Evolutionary conservation across 139 green algal genomes (phyloP), one percentile per base, ranked within the genome.

Genomic region (Tetraselmis chui): DNA sequence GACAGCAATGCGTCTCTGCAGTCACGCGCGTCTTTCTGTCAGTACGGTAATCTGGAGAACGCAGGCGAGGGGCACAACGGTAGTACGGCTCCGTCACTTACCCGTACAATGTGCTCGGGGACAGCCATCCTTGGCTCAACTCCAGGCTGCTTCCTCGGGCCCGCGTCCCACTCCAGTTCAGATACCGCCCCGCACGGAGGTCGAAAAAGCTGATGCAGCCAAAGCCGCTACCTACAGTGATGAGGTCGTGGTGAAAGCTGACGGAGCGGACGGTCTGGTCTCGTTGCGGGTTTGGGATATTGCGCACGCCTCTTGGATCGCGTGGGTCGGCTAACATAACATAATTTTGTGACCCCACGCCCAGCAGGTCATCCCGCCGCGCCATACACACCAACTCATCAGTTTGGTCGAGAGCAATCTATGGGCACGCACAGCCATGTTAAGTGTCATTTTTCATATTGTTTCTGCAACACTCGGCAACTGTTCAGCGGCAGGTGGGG

Each of bases 331-430:
- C 25, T 29, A 93, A 74, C 0, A 28, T 84, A 0, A 94, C 83
- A 75, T 90, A 84, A 75, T 80, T 86, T 28, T 85, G 45, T 18
- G 79, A 86, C 23, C 90, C 91, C 26, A 91, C 81, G 22, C 86
- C 88, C 59, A 91, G 26, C 78, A 92, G 74, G 74, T 84, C 67
- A 2, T 45, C 28, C 1, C 80, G 67, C 58, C 85, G 84, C 1
- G 84, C 90, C 85, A 94, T 79, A 81, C 85, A 92, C 27, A 91
- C 89, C 18, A 90, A 22, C 78, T 94, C 91, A 74, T 87, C 83
- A 2, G 27, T 32, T 1, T 84, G 29, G 0, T 30, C 1, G 32
- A 92, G 74, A 45, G 82, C n/a, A 1, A 90, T 28, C 88, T 91
- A 82, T 25, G 59, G 1, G 1, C 24, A 22, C 11, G 45, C 11